Evolutionary conservation across 805 yeast species (phyloP), one percentile per base, ranked within the genome.

Genomic region (Huiozyma naganishii): DNA sequence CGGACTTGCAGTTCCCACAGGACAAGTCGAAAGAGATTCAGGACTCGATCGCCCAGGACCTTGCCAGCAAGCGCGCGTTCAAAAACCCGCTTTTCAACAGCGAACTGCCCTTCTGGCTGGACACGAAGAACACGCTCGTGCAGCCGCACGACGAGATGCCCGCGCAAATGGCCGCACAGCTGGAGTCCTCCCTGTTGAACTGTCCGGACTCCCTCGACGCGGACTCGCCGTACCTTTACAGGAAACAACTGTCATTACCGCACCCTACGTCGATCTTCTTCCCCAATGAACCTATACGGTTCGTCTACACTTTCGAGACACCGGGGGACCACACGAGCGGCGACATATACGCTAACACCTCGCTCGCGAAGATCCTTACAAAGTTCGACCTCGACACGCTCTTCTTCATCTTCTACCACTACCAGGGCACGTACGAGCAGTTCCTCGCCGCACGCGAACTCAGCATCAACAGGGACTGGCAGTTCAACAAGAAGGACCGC

Each of bases 201-300:
- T 87, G 97, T 60, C 97, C 98, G 0, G 97, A 92, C 64, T 85
- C 97, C 0, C 74, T 80, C 46, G 95, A 90, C 59, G 81, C 95
- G 2, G 97, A 90, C 55, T 95, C 97, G 12, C 75, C 81, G 48
- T 61, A 58, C 36, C 55, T 57, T 10, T 61, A 61, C 73, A 75
- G 59, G 80, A 55, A 87, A 59, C 76, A 74, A 40, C 90, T 97
- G 6, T 73, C 75, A 23, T 77, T 79, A 52, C 94, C 94, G 43
- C 94, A 83, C 58, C 95, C 96, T 28, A 86, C 95, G 6, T 85
- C 92, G 34, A 76, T 83, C 23, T 85, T 81, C 63, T 92, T 86
- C 65, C 98, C 98, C n/a, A 59, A 52, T 45, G 65, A 60, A 43
- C 62, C 67, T 27, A 59, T 59, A 3, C 55, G 64, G 44, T 60